Base-by-base conservation (phyloP, 495 filamentous ascomycete genomes). In the Talaromyces borbonicus region DNA sequence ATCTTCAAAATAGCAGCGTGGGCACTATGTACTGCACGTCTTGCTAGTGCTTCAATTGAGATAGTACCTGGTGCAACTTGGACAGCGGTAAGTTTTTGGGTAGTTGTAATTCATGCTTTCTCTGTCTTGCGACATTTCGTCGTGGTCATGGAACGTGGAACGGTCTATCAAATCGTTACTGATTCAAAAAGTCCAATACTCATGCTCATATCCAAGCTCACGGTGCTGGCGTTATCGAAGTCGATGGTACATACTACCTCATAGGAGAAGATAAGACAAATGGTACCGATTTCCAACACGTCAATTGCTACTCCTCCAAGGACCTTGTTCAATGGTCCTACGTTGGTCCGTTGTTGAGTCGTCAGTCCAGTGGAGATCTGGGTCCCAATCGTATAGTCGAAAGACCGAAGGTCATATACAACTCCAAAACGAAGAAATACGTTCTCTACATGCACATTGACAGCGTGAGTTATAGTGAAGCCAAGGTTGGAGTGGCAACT, bases 391-490 rank as follows among this genome's bases (percentile, higher is more conserved):
- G 81, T 8, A 64, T 84, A 0, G 68, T 84, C 0, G 81, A 85
- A 55, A 56, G 81, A 25, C 81, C 81, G 5, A 83, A 84, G 62
- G 72, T 83, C 3, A 69, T 80, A 0, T 77, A 72, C 51, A 81
- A 82, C 33, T 67, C 69, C 24, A 57, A 57, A 20, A 79, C 76
- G 0, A 39, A 48, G 5, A 68, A 77, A 43, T 81, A 74, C 56
- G 69, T 73, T 19, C 62, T 72, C 60, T 84, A 77, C 69, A 72
- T 84, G 73, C 81, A 85, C 52, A 79, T 83, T 51, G 81, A 85
- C 51, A 70, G 61, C 30, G 67, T 66, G 27, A 72, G 59, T 51
- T 85, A 85, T 47, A 73, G 68, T 1, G 79, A 83, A 25, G 81
- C 81, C 8, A 78, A 74, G 47, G 75, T 77, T 0, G 81, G 75